These are phyloP conservation scores for Phyllosticta ampelicida DNA, from an alignment of 2,329 filamentous ascomycete genomes.

Conservation along the genomic window DNA sequence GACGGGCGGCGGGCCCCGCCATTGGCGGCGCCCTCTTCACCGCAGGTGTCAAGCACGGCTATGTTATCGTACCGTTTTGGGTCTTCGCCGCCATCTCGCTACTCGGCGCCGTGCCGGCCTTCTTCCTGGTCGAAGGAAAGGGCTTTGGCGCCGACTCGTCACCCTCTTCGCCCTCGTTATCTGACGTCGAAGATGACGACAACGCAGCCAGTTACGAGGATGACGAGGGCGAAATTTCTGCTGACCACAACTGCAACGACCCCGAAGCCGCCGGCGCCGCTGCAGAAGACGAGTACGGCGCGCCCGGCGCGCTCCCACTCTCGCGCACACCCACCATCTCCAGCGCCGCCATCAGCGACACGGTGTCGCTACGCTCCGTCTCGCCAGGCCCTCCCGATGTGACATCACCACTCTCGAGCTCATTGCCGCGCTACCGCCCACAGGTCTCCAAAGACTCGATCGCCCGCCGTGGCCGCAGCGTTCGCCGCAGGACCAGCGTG, in stretches of 20 bases:
- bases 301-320: conserved; percentile 14
- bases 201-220: neutral
- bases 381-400: neutral
- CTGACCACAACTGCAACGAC: conserved; percentile 16
- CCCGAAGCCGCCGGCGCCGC: conserved; percentile 22
- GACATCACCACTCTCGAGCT: neutral
- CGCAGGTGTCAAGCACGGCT: conserved; percentile 63
- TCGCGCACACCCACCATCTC: conserved; percentile 23
- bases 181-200: conserved; percentile 23
- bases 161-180: conserved; percentile 11
- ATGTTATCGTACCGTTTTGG: conserved; percentile 74
- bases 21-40: conserved; percentile 62
- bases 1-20: conserved; percentile 68
- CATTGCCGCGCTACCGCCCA: conserved; percentile 8
- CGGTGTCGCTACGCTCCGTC: neutral
- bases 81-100: conserved; percentile 54
- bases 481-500: conserved; percentile 31
- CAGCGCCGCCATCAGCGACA: conserved; percentile 18
- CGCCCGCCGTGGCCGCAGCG: conserved; percentile 14
- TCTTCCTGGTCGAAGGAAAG: conserved; percentile 63
- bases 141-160: conserved; percentile 44
- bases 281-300: neutral
- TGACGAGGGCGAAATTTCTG: conserved; percentile 6
- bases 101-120: conserved; percentile 60
- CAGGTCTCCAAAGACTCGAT: conserved; percentile 1